phyloP scores from a whole-genome alignment of 495 filamentous ascomycete species.

The Penicillium antarcticum region DNA sequence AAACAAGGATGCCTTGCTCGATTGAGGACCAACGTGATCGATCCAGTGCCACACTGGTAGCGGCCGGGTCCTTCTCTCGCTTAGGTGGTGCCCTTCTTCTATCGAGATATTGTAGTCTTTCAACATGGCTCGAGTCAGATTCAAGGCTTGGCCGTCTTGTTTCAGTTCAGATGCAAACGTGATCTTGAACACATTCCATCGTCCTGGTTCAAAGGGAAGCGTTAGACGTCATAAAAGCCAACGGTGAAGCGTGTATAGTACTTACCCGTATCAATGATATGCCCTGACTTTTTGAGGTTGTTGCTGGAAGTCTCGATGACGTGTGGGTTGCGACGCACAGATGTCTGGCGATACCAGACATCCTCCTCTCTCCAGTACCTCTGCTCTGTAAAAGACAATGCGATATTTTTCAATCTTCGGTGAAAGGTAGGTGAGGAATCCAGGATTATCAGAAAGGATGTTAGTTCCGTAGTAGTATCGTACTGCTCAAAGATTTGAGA shows the following conservation, averaged over 20 bases:
- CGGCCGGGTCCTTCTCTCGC: slow-evolving; percentile 11
- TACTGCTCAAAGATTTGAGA: slow-evolving; percentile 48
- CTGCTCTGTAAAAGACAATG: slow-evolving; percentile 33
- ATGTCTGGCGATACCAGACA: slow-evolving; percentile 72
- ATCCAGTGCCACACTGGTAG: slow-evolving; percentile 55
- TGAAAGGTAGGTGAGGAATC: slow-evolving; percentile 65
- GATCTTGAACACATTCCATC: slow-evolving; percentile 43
- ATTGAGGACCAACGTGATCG: slow-evolving; percentile 29
- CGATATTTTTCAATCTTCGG: slow-evolving; percentile 45
- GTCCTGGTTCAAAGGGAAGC: slow-evolving; percentile 16
- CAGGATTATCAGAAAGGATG: slow-evolving; percentile 56
- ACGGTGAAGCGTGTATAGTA: background rate
- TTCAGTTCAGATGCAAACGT: slow-evolving; percentile 19
- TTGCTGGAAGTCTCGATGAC: slow-evolving; percentile 38
- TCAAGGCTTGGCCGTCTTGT: slow-evolving; percentile 35
- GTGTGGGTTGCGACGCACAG: slow-evolving; percentile 53
- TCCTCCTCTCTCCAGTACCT: slow-evolving; percentile 62
- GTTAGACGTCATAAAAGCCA: background rate
- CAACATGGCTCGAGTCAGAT: slow-evolving; percentile 50
- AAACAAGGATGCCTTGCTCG: slow-evolving; percentile 12
- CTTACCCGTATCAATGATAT: slow-evolving; percentile 74
- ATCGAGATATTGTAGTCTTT: slow-evolving; percentile 70
- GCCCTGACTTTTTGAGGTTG: slow-evolving; percentile 51
- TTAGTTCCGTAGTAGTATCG: slow-evolving; percentile 25
- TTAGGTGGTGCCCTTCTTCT: slow-evolving; percentile 25